A percentile compares a stretch with the other conserved stretches of the same genome.
Conservation (phyloP, 331 rosid species). For the Acacia concinna region DNA sequence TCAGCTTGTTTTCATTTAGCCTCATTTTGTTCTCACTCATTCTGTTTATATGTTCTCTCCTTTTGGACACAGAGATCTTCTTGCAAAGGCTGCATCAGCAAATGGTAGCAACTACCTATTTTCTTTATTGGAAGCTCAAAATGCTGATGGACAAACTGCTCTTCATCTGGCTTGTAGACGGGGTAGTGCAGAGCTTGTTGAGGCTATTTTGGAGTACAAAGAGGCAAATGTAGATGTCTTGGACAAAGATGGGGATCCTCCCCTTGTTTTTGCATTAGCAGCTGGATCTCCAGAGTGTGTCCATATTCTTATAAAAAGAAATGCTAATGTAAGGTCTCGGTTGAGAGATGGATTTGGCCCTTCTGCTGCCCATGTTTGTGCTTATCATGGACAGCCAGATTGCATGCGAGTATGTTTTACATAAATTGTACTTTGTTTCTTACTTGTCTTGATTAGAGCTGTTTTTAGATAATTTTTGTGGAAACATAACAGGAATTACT, state of each 20-base stretch:
- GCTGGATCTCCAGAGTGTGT: slow-evolving; percentile 98
- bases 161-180: slow-evolving; percentile 97
- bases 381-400: slow-evolving; percentile 98
- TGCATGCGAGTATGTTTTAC: slow-evolving; percentile 88
- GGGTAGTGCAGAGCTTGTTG: slow-evolving; percentile 87
- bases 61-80: slow-evolving; percentile 67
- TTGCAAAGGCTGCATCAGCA: slow-evolving; percentile 67
- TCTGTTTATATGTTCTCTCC: slow-evolving; percentile 32
- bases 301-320: slow-evolving; percentile 68
- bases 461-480: slow-evolving; percentile 21
- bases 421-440: slow-evolving; percentile 20
- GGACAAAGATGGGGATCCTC: slow-evolving; percentile 98
- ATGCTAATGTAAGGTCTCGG: slow-evolving; percentile 83
- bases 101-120: slow-evolving; percentile 55
- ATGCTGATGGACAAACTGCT: slow-evolving; percentile 94
- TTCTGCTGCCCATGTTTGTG: slow-evolving; percentile 93
- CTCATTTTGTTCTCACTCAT: slow-evolving; percentile 12
- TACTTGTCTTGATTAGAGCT: slow-evolving; percentile 23
- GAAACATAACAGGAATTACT: slow-evolving; percentile 70
- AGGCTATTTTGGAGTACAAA: slow-evolving; percentile 72
- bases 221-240: slow-evolving; percentile 91
- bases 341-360: slow-evolving; percentile 93
- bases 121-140: slow-evolving; percentile 77
- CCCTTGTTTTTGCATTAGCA: slow-evolving; percentile 94
- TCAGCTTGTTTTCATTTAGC: slow-evolving; percentile 17